Conservation (phyloP, 306 rosid genomes). For the Arachis stenosperma region DNA sequence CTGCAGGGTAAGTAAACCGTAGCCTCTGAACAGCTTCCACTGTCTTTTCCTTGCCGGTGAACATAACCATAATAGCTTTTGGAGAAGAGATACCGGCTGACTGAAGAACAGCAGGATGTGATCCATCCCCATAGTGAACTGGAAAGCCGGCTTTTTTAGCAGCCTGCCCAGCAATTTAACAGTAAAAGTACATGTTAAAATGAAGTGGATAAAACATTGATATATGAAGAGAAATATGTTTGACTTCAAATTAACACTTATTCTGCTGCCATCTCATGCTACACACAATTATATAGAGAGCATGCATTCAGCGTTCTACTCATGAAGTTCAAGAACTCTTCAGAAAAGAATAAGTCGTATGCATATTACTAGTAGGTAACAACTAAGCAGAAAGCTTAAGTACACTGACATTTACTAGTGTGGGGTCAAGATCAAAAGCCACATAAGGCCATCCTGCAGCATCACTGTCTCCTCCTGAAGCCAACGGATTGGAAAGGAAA, state of each 20-base stretch:
- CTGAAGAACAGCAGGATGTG: conserved; percentile 81
- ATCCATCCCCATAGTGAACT: conserved; percentile 88
- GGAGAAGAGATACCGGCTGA: conserved; percentile 95
- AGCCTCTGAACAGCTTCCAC: conserved; percentile 86
- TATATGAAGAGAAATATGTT: not conserved
- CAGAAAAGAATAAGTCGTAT: conserved; percentile 16
- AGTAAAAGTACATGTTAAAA: conserved; percentile 28
- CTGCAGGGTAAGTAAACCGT: conserved; percentile 75
- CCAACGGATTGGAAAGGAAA: conserved; percentile 83
- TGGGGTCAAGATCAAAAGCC: conserved; percentile 90
- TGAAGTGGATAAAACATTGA: conserved; percentile 21
- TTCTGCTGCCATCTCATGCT: too few species aligned
- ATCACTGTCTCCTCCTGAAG: conserved; percentile 69
- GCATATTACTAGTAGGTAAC: conserved; percentile 18
- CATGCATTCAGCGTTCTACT: not conserved
- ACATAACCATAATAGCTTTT: conserved; percentile 95
- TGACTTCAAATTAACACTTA: too few species aligned
- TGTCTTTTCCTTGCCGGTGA: conserved; percentile 63
- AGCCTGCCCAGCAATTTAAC: conserved; percentile 54
- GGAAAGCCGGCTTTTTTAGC: conserved; percentile 90
- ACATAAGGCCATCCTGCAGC: conserved; percentile 70
- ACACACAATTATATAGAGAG: too few species aligned
- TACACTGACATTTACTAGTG: conserved; percentile 77
- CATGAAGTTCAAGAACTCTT: conserved; percentile 4
- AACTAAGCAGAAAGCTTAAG: conserved; percentile 17